phyloP scores from a whole-genome alignment of 129 eudicot genomes.

The Flaveria bidentis region DNA sequence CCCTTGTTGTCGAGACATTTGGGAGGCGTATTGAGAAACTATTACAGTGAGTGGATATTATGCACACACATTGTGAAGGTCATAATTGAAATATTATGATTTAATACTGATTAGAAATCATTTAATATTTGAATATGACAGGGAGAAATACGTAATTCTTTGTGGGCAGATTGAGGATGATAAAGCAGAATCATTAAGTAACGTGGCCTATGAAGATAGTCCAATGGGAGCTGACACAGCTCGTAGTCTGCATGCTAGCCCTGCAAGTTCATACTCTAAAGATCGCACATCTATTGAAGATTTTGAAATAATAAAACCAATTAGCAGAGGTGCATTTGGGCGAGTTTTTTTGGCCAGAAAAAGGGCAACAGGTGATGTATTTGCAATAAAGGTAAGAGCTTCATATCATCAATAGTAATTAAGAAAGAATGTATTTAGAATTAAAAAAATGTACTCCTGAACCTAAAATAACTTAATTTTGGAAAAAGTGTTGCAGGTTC shows the following conservation, averaged over 20 bases:
- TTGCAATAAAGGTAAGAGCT: conserved; percentile 88
- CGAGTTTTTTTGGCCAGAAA: conserved; percentile 92
- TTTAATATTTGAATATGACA: conserved; percentile 29
- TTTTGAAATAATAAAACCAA: conserved; percentile 98
- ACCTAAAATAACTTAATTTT: conserved; percentile 25
- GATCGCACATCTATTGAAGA: conserved; percentile 95
- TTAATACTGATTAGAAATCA: neutral
- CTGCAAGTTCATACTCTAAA: conserved; percentile 68
- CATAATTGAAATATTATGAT: conserved; percentile 3
- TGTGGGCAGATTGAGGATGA: conserved; percentile 96
- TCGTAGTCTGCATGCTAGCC: conserved; percentile 86
- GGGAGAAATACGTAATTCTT: conserved; percentile 88
- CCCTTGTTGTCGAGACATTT: conserved; percentile 95
- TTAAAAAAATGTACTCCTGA: conserved; percentile 6
- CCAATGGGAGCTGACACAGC: conserved; percentile 59
- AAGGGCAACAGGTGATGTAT: conserved; percentile 94
- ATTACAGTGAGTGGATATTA: conserved; percentile 69
- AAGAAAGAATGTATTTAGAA: neutral
- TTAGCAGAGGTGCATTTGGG: conserved; percentile 99
- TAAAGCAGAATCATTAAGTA: conserved; percentile 45
- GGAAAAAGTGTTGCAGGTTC: conserved; percentile 58
- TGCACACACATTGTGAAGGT: neutral
- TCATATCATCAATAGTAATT: conserved; percentile 11
- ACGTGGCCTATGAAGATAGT: conserved; percentile 63
- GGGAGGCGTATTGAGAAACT: conserved; percentile 97